phyloP scores from a whole-genome alignment of 2,329 filamentous ascomycete genomes.

The Myriosclerotinia duriaeana region DNA sequence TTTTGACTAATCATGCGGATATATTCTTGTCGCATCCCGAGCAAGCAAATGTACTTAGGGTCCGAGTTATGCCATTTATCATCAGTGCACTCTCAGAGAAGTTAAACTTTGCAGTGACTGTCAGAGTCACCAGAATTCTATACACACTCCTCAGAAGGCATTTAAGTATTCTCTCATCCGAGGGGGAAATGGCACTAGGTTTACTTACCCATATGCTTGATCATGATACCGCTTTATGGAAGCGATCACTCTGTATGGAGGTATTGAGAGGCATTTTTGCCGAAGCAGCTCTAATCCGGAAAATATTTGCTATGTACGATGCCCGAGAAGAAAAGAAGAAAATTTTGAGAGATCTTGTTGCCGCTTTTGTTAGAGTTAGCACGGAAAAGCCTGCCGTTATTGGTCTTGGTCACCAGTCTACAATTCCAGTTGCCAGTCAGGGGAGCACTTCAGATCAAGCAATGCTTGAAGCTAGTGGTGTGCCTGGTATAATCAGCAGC shows the following conservation, averaged over 20 bases:
- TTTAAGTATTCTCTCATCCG: slow-evolving; percentile 68
- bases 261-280: slow-evolving; percentile 83
- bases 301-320: slow-evolving; percentile 81
- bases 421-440: slow-evolving; percentile 66
- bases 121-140: slow-evolving; percentile 78
- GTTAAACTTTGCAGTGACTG: slow-evolving; percentile 75
- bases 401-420: slow-evolving; percentile 84
- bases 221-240: slow-evolving; percentile 82
- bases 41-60: slow-evolving; percentile 74
- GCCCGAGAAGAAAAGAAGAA: slow-evolving; percentile 67
- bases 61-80: slow-evolving; percentile 78
- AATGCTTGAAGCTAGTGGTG: slow-evolving; percentile 83
- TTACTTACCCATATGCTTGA: slow-evolving; percentile 85
- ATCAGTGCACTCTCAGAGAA: slow-evolving; percentile 75
- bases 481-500: slow-evolving; percentile 81
- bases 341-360: slow-evolving; percentile 78
- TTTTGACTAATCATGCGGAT: slow-evolving; percentile 79
- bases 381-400: slow-evolving; percentile 89
- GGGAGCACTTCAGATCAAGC: slow-evolving; percentile 72
- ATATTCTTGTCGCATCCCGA: slow-evolving; percentile 79
- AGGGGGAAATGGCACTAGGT: slow-evolving; percentile 80
- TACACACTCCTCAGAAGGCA: slow-evolving; percentile 79
- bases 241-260: slow-evolving; percentile 86
- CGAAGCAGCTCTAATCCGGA: slow-evolving; percentile 73
- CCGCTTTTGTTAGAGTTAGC: slow-evolving; percentile 86